Percentiles rank a stretch among this genome's conserved stretches.
Conservation (phyloP, 1,139 yeast genomes). For the Lodderomyces metapsilosis region DNA sequence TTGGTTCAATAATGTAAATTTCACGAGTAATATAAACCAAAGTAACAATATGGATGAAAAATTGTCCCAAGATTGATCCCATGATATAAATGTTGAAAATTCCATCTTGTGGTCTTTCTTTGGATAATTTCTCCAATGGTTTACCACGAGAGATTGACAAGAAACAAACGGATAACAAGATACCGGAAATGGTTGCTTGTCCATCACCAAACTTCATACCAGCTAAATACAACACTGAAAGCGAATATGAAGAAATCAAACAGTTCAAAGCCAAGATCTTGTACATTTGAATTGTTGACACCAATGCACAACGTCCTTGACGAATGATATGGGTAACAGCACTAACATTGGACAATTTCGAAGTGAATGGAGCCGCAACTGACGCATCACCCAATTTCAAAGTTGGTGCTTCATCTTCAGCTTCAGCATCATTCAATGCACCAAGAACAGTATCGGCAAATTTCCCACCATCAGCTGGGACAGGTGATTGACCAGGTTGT, state of each 20-base stretch:
- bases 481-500: constrained; percentile 16
- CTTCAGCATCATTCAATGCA: constrained; percentile 68
- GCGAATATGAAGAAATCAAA: constrained; percentile 92
- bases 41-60: constrained; percentile 85
- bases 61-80: constrained; percentile 97
- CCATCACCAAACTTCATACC: constrained; percentile 99
- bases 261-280: constrained; percentile 95
- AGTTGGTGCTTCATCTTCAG: constrained; percentile 84
- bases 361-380: constrained; percentile 98
- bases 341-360: constrained; percentile 87
- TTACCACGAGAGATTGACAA: constrained; percentile 92
- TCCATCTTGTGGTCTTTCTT: constrained; percentile 97
- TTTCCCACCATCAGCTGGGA: constrained; percentile 34
- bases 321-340: constrained; percentile 93
- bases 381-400: constrained; percentile 98
- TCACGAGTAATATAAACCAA: constrained; percentile 80
- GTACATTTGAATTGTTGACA: constrained; percentile 98
- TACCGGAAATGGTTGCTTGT: constrained; percentile 91
- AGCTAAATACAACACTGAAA: constrained; percentile 90
- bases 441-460: constrained; percentile 75
- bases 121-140: constrained; percentile 84
- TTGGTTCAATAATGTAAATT: constrained; percentile 85
- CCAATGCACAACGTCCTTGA: constrained; percentile 98
- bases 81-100: constrained; percentile 91
- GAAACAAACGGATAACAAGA: constrained; percentile 90